These are phyloP conservation scores for Eucalyptus caleyi DNA, from an alignment of 345 rosid species.

Conservation along the genomic window DNA sequence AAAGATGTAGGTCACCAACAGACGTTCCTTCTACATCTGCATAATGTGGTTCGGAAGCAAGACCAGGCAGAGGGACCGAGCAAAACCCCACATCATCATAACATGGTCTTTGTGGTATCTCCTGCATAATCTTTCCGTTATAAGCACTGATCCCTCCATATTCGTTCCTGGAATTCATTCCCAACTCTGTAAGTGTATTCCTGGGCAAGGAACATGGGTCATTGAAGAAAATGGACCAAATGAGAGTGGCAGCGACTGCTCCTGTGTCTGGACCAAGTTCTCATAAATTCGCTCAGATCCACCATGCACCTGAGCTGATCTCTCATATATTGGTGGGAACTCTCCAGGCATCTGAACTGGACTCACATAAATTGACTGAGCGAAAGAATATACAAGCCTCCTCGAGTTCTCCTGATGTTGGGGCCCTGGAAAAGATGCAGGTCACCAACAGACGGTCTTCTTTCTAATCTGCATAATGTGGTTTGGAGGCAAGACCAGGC, in stretches of 20 bases:
- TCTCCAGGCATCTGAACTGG: background rate
- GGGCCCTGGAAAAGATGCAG: background rate
- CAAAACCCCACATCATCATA: background rate
- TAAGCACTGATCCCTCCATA: background rate
- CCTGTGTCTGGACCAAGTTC: background rate
- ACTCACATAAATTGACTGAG: background rate
- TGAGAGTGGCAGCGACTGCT: background rate
- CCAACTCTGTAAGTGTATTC: background rate
- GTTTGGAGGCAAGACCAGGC: background rate
- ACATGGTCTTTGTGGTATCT: too few species aligned
- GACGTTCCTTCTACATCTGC: background rate
- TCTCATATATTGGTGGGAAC: background rate
- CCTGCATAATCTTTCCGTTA: too few species aligned
- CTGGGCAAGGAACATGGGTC: background rate
- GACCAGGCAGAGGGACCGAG: background rate
- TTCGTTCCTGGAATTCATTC: background rate
- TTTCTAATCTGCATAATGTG: background rate
- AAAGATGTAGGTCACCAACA: background rate
- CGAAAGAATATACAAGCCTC: background rate
- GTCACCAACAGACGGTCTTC: background rate
- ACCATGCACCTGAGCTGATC: background rate
- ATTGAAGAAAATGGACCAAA: background rate
- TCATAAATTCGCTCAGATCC: background rate
- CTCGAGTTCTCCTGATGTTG: background rate
- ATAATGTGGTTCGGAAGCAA: background rate